phyloP scores from a whole-genome alignment of 169 alveolate species.

The Plasmodium adleri region DNA sequence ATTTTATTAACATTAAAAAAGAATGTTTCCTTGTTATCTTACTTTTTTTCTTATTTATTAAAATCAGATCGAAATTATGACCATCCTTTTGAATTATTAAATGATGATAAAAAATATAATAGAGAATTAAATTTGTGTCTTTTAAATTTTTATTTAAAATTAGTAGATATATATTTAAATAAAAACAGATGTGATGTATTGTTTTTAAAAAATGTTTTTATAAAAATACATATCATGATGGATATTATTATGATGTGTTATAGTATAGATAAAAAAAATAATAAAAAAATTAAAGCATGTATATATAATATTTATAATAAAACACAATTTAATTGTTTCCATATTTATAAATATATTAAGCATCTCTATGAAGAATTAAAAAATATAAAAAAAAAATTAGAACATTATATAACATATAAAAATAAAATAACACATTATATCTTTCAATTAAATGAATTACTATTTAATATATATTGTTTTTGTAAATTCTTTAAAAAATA shows the following conservation, averaged over 20 bases:
- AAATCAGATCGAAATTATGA: conserved; percentile 32
- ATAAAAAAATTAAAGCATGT: conserved; percentile 10
- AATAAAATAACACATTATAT: conserved; percentile 6
- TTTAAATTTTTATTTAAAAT: conserved; percentile 39
- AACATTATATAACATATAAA: conserved; percentile 7
- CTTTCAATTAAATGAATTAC: conserved; percentile 50
- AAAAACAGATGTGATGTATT: conserved; percentile 15
- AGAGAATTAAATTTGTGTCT: conserved; percentile 11
- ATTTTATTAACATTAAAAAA: conserved; percentile 45
- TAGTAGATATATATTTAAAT: conserved; percentile 35
- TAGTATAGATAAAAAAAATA: conserved; percentile 2
- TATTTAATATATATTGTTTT: conserved; percentile 23
- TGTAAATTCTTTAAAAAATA: conserved; percentile 45
- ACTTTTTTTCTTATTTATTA: conserved; percentile 56
- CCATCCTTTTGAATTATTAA: not conserved
- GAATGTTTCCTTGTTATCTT: conserved; percentile 32
- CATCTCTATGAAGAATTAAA: conserved; percentile 50
- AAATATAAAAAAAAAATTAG: conserved; percentile 21
- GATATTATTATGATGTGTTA: conserved; percentile 51
- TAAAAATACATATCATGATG: conserved; percentile 49
- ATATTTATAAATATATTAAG: conserved; percentile 32
- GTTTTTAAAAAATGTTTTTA: conserved; percentile 19
- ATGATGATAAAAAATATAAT: not conserved
- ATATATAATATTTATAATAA: conserved; percentile 14
- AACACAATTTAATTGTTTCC: conserved; percentile 15